Conservation (phyloP, 2,329 filamentous ascomycete genomes). For the Botryosphaeria dothidea region DNA sequence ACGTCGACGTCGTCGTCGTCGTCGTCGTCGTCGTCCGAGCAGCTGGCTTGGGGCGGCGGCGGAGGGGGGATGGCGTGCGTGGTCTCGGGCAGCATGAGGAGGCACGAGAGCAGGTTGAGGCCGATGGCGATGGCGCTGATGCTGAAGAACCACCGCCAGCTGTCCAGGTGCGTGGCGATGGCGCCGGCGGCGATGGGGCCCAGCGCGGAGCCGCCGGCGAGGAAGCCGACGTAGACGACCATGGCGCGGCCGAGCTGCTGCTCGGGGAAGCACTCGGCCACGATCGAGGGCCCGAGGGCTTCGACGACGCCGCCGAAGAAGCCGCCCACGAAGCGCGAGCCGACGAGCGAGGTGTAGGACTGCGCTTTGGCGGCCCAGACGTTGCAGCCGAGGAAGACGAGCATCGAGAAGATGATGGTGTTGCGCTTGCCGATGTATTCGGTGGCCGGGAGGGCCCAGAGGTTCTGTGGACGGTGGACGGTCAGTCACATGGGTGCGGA, state of each 20-base stretch:
- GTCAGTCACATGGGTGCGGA: too few relatives aligned
- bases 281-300: background rate
- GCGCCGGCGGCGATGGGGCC: background rate
- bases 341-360: background rate
- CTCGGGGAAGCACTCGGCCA: background rate
- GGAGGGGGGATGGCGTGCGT: background rate
- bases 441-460: background rate
- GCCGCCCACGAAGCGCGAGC: background rate
- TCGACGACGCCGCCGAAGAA: background rate
- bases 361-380: background rate
- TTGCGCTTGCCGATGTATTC: constrained; percentile 6
- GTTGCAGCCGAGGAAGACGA: background rate
- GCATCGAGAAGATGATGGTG: background rate
- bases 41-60: background rate
- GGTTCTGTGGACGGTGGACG: background rate
- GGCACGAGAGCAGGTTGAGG: background rate
- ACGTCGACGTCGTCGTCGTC: too few relatives aligned
- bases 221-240: constrained; percentile 2
- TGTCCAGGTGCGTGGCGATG: background rate
- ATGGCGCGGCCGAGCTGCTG: background rate
- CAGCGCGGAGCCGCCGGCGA: background rate
- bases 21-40: too few relatives aligned
- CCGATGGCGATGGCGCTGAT: background rate
- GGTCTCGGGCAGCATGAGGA: background rate
- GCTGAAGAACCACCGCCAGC: constrained; percentile 1